Evolutionary conservation across 805 yeast genomes (phyloP).

Genomic region (Ogataea pilisensis): DNA sequence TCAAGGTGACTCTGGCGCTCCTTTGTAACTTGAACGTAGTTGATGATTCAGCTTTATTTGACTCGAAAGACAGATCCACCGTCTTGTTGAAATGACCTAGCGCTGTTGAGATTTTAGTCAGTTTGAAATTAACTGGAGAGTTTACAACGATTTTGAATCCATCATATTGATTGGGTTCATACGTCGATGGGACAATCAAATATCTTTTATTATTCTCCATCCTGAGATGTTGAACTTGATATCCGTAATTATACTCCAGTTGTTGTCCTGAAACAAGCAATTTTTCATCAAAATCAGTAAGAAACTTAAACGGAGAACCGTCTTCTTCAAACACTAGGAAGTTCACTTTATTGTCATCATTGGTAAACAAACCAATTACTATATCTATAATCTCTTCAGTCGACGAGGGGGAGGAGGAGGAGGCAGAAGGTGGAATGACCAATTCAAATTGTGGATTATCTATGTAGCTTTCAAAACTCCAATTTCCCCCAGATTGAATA

Average conservation of each 20-base stretch:
- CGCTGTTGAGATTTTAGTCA: constrained; percentile 5
- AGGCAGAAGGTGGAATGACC: constrained; percentile 20
- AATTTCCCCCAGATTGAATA: constrained; percentile 49
- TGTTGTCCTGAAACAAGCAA: constrained; percentile 24
- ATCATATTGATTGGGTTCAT: constrained; percentile 28
- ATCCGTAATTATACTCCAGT: constrained; percentile 34
- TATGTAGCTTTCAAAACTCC: constrained; percentile 42
- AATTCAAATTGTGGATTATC: constrained; percentile 53
- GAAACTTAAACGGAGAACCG: constrained; percentile 19
- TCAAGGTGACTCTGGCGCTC: constrained; percentile 4
- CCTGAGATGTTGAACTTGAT: constrained; percentile 20
- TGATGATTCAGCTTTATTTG: not conserved
- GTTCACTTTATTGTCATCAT: constrained; percentile 31
- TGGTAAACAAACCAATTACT: constrained; percentile 23
- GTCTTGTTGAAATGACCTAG: constrained; percentile 11
- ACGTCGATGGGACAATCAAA: constrained; percentile 44
- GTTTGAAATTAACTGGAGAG: constrained; percentile 11
- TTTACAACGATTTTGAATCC: constrained; percentile 33
- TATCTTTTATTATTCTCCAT: constrained; percentile 36
- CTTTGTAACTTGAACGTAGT: constrained; percentile 6
- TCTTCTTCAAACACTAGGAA: constrained; percentile 41
- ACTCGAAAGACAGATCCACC: not conserved
- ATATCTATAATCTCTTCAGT: constrained; percentile 11
- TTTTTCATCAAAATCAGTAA: constrained; percentile 27
- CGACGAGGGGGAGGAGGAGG: not conserved